Evolutionary conservation across 2,329 filamentous ascomycete species (phyloP).

Genomic region (Pseudogymnoascus sp.): DNA sequence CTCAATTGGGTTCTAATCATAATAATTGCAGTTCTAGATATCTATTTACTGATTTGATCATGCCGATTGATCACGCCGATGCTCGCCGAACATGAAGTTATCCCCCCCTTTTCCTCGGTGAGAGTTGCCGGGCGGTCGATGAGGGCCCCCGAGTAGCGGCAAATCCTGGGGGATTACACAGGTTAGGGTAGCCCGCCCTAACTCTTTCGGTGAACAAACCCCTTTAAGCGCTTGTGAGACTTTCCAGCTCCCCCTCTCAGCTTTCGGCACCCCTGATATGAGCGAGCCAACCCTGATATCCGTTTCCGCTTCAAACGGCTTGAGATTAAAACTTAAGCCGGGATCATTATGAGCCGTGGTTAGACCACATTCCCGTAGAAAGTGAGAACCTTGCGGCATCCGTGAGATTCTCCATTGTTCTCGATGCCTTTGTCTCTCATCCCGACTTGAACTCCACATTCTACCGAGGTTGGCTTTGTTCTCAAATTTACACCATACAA

Average conservation of each 20-base stretch:
- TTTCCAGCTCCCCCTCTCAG: not conserved
- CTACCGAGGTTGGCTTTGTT: not conserved
- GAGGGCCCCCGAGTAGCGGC: not conserved
- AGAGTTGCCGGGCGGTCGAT: no score
- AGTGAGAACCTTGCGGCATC: not conserved
- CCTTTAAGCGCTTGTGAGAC: not conserved
- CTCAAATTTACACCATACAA: no score
- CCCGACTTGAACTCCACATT: not conserved
- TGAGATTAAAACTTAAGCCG: not conserved
- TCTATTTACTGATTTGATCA: not conserved
- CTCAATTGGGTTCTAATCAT: not conserved
- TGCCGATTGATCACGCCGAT: not conserved
- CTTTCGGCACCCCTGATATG: not conserved
- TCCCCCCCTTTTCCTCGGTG: not conserved
- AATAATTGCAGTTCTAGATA: not conserved
- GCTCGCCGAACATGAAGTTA: not conserved
- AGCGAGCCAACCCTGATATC: not conserved
- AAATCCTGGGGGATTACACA: not conserved
- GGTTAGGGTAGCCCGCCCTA: not conserved
- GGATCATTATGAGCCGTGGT: not conserved
- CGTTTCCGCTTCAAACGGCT: not conserved
- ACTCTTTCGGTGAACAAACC: not conserved
- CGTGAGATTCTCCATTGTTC: not conserved
- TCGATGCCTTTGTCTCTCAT: not conserved
- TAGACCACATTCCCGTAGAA: not conserved